These are phyloP conservation scores for Candida nemodendra DNA, from an alignment of 805 yeast species.

Conservation along the genomic window DNA sequence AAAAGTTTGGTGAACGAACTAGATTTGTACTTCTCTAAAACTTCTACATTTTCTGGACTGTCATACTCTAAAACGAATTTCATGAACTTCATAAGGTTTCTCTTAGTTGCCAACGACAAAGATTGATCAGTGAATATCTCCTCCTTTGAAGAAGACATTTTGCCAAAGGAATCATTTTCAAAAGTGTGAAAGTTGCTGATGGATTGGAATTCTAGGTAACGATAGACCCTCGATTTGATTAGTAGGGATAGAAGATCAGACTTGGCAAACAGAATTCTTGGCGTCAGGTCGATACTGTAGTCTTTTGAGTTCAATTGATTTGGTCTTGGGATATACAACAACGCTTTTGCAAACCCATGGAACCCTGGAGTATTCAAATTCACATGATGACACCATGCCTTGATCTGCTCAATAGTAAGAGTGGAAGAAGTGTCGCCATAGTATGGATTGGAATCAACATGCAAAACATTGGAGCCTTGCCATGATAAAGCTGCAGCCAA, in stretches of 20 bases:
- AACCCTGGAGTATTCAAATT: constrained; percentile 42
- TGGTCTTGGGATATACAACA: constrained; percentile 72
- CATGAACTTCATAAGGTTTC: constrained; percentile 86
- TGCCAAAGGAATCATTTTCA: constrained; percentile 87
- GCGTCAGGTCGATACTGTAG: constrained; percentile 85
- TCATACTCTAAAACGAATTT: constrained; percentile 81
- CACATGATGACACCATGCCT: constrained; percentile 76
- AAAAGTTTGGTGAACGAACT: constrained; percentile 61
- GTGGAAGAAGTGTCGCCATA: constrained; percentile 92
- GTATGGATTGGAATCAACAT: constrained; percentile 78
- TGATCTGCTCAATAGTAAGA: constrained; percentile 79
- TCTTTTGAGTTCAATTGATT: constrained; percentile 59
- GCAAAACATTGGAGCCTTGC: constrained; percentile 96
- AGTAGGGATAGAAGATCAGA: constrained; percentile 81
- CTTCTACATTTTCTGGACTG: constrained; percentile 38
- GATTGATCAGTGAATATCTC: constrained; percentile 91
- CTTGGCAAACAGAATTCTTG: constrained; percentile 84
- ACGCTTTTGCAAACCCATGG: constrained; percentile 54
- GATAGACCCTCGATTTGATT: constrained; percentile 81
- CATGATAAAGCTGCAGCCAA: constrained; percentile 93
- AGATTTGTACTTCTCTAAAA: constrained; percentile 54
- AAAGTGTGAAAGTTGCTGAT: constrained; percentile 88
- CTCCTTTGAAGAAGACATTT: constrained; percentile 82
- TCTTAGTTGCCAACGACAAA: constrained; percentile 68
- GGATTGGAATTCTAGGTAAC: constrained; percentile 90